A percentile compares a stretch with the other conserved stretches of the same genome.
These are phyloP conservation scores for Ophiostoma australiae DNA, from an alignment of 2,329 filamentous ascomycete species.

Conservation along the genomic window DNA sequence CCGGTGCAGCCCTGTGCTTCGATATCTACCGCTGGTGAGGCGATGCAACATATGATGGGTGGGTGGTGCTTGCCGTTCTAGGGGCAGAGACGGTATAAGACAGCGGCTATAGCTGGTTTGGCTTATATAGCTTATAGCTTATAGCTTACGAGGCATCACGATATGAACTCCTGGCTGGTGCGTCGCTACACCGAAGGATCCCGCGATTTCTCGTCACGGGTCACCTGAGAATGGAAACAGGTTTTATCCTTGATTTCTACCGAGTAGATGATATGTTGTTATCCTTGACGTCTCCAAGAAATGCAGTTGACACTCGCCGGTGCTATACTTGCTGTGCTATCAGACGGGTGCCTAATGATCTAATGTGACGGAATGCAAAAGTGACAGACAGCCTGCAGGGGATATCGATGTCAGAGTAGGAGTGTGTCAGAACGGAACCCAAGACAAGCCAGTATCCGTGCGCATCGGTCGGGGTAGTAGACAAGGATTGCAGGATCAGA, in stretches of 20 bases:
- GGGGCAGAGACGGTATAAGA: background rate
- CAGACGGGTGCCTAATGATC: slow-evolving; percentile 5
- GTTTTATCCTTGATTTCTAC: background rate
- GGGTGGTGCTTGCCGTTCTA: too few species aligned
- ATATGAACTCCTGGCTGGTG: background rate
- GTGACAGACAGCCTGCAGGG: background rate
- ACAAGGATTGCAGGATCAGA: background rate
- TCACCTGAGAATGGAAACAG: background rate
- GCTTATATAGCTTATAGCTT: background rate
- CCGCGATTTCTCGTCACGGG: background rate
- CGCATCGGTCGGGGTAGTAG: background rate
- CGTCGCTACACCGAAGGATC: slow-evolving; percentile 3
- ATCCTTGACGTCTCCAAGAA: background rate
- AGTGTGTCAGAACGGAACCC: background rate
- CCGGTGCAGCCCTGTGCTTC: slow-evolving; percentile 1
- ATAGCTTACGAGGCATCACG: background rate
- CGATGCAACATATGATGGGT: background rate
- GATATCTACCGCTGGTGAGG: background rate
- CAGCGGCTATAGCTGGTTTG: background rate
- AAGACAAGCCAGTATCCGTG: background rate
- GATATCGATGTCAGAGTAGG: background rate
- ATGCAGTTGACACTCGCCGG: background rate
- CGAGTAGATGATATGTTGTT: too few species aligned
- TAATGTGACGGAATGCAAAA: background rate
- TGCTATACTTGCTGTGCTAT: background rate